Percentiles rank a stretch among this genome's conserved stretches.
Conservation (phyloP, 805 yeast species). For the Dipodascus geniculatus region DNA sequence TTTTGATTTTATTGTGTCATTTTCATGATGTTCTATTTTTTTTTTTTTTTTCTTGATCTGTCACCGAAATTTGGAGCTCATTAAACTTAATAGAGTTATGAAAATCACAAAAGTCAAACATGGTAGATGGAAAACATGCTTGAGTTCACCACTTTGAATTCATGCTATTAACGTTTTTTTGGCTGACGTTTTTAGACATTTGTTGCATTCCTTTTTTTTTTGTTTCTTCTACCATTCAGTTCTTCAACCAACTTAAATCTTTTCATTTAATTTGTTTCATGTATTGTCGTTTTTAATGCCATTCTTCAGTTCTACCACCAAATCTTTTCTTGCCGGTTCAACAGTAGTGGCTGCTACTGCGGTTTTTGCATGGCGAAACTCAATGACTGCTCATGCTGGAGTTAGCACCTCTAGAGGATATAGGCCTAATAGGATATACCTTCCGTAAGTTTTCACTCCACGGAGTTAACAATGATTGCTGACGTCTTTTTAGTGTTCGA, state of each 20-base stretch:
- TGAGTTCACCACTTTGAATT: background rate
- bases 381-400: background rate
- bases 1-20: background rate
- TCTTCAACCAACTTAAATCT: background rate
- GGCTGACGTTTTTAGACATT: background rate
- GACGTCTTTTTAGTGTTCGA: constrained; percentile 32
- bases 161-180: background rate
- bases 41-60: background rate
- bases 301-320: background rate
- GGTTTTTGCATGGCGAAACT: background rate
- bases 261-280: background rate
- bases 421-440: background rate
- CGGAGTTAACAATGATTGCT: too few relatives aligned
- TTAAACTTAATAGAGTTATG: background rate
- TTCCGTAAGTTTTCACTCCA: constrained; percentile 1
- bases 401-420: background rate
- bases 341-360: background rate
- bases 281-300: background rate
- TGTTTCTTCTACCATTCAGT: background rate
- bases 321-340: background rate
- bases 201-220: background rate
- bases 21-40: background rate
- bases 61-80: background rate
- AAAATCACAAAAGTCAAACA: background rate
- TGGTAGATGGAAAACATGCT: background rate